Percentiles rank a stretch among this genome's conserved stretches.
Evolutionary conservation across 805 yeast species (phyloP).

Genomic region (Metschnikowia koreensis): DNA sequence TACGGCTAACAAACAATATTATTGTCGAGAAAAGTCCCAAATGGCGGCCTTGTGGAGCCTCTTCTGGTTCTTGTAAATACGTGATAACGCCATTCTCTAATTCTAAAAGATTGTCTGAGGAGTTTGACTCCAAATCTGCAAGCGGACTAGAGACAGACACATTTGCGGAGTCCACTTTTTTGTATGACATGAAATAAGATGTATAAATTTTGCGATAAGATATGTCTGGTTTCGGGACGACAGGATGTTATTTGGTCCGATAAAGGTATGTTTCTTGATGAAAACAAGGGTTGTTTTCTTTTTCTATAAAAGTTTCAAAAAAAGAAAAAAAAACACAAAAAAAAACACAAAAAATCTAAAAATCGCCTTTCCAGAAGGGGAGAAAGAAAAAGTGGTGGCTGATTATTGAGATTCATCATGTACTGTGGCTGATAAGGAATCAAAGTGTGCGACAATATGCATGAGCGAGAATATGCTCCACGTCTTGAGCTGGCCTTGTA

Average conservation of each 20-base stretch:
- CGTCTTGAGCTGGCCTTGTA: not conserved
- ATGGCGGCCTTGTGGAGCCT: slow-evolving; percentile 72
- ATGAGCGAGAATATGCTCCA: not conserved
- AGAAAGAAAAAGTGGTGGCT: not conserved
- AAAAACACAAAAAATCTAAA: not conserved
- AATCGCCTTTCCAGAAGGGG: too few species aligned
- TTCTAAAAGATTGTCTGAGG: slow-evolving; percentile 6
- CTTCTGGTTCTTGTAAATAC: slow-evolving; percentile 40
- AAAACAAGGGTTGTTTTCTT: not conserved
- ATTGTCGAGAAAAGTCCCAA: slow-evolving; percentile 67
- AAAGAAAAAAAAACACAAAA: not conserved
- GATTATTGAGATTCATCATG: not conserved
- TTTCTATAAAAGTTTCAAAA: not conserved
- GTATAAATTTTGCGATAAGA: not conserved
- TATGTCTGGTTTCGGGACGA: not conserved
- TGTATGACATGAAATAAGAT: slow-evolving; percentile 9
- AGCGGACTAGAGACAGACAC: slow-evolving; percentile 1
- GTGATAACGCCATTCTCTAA: not conserved
- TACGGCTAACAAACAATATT: slow-evolving; percentile 62
- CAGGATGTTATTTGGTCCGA: not conserved
- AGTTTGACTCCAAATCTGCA: slow-evolving; percentile 10
- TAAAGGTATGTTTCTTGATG: not conserved
- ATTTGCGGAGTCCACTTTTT: slow-evolving; percentile 6
- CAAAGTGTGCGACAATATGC: slow-evolving; percentile 1
- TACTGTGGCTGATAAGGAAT: slow-evolving; percentile 15